A percentile compares a stretch with the other conserved stretches of the same genome.
Conservation (phyloP, 2,329 filamentous ascomycete genomes). For the Ophiostoma fasciatum region DNA sequence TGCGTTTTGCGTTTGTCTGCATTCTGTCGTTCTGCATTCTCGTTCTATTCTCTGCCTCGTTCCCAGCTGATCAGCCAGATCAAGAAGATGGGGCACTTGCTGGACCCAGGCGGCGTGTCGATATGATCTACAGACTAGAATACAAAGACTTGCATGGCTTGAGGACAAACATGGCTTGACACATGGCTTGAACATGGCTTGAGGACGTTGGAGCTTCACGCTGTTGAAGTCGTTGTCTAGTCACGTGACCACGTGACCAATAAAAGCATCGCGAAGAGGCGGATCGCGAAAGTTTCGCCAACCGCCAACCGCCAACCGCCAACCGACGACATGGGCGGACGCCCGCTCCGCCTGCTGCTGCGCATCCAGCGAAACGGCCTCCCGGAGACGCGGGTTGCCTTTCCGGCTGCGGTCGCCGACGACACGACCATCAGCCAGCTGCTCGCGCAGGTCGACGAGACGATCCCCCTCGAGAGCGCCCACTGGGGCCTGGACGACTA, state of each 20-base stretch:
- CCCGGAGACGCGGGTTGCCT: conserved; percentile 57
- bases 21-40: background rate
- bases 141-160: too few species aligned
- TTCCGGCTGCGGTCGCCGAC: conserved; percentile 43
- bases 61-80: conserved; percentile 39
- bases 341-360: conserved; percentile 55
- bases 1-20: background rate
- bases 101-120: conserved; percentile 29
- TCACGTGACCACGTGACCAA: too few species aligned
- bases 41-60: background rate
- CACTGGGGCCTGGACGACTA: conserved; percentile 89
- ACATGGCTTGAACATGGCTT: too few species aligned
- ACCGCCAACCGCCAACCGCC: too few species aligned
- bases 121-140: too few species aligned
- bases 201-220: too few species aligned
- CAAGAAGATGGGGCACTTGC: conserved; percentile 76
- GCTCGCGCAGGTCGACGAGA: conserved; percentile 62
- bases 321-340: conserved; percentile 24
- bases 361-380: conserved; percentile 58
- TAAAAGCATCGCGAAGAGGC: too few species aligned
- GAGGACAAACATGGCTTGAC: too few species aligned
- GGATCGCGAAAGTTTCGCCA: too few species aligned
- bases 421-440: conserved; percentile 62
- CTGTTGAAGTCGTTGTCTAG: too few species aligned
- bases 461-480: conserved; percentile 64